Conservation (phyloP, 495 filamentous ascomycete species). For the Talaromyces stipitatus region DNA sequence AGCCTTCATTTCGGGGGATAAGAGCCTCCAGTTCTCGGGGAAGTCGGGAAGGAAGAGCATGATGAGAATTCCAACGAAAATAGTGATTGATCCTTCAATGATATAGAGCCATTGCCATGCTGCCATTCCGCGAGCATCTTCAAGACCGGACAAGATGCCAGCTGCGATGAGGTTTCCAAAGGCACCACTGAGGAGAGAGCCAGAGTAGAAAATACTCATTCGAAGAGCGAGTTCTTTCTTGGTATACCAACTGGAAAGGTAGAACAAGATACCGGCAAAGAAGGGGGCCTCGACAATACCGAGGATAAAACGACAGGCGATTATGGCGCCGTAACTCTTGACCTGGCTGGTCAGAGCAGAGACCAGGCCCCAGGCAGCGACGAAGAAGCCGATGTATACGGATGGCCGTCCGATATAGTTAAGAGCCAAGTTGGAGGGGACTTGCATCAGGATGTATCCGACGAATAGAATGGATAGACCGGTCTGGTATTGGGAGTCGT, state of each 20-base stretch:
- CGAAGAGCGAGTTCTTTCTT: constrained; percentile 48
- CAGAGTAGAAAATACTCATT: constrained; percentile 60
- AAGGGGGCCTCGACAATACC: constrained; percentile 46
- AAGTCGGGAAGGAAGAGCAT: constrained; percentile 40
- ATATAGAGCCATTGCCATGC: constrained; percentile 50
- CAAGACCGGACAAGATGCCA: constrained; percentile 39
- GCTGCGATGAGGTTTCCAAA: constrained; percentile 58
- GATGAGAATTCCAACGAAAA: constrained; percentile 31
- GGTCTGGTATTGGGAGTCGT: constrained; percentile 35
- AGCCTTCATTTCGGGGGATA: constrained; percentile 39
- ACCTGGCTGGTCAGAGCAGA: constrained; percentile 45
- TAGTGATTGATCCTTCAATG: constrained; percentile 37
- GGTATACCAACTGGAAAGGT: constrained; percentile 55
- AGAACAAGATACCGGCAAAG: constrained; percentile 45
- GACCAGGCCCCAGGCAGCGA: constrained; percentile 45
- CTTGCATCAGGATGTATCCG: constrained; percentile 46
- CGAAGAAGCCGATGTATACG: constrained; percentile 41
- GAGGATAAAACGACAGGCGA: constrained; percentile 47
- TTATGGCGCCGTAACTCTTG: constrained; percentile 43
- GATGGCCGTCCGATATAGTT: constrained; percentile 48
- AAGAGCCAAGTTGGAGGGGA: constrained; percentile 54
- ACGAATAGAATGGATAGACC: constrained; percentile 46
- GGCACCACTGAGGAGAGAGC: constrained; percentile 53
- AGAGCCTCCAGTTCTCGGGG: constrained; percentile 38
- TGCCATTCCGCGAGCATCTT: constrained; percentile 29